phyloP scores from a whole-genome alignment of 208 protist species.

The Leishmania gerbilli region DNA sequence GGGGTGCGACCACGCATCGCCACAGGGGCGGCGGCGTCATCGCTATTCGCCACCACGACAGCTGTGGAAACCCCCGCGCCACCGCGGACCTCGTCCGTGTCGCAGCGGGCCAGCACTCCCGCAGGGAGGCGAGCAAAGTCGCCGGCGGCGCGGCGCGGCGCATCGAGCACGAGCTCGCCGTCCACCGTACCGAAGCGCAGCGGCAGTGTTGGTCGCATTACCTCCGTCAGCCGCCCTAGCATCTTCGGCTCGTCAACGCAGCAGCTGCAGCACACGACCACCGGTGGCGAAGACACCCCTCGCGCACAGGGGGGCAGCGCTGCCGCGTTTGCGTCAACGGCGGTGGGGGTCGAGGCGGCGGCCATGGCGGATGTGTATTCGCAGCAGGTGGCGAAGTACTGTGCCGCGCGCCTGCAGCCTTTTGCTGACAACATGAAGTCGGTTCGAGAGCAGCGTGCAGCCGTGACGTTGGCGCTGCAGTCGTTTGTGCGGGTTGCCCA shows the following conservation, averaged over 20 bases:
- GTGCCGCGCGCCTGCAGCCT: slow-evolving; percentile 57
- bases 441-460: slow-evolving; percentile 42
- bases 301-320: background rate
- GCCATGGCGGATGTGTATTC: slow-evolving; percentile 22
- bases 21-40: background rate
- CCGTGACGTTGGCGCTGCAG: slow-evolving; percentile 37
- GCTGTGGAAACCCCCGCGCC: background rate
- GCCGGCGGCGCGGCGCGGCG: slow-evolving; percentile 7
- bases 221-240: slow-evolving; percentile 34
- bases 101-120: slow-evolving; percentile 10
- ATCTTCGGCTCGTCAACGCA: slow-evolving; percentile 21
- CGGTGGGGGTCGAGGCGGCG: background rate
- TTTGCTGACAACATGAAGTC: slow-evolving; percentile 54
- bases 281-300: background rate
- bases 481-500: slow-evolving; percentile 35
- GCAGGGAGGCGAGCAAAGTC: slow-evolving; percentile 14
- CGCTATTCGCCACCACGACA: background rate
- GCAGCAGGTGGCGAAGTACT: slow-evolving; percentile 53
- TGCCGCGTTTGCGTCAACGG: background rate
- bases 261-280: slow-evolving; percentile 11
- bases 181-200: slow-evolving; percentile 28
- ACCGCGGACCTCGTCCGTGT: background rate
- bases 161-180: slow-evolving; percentile 1
- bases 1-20: slow-evolving; percentile 11
- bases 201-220: slow-evolving; percentile 38